Conservation (phyloP, 345 rosid genomes). For the Crucihimalaya himalaica region DNA sequence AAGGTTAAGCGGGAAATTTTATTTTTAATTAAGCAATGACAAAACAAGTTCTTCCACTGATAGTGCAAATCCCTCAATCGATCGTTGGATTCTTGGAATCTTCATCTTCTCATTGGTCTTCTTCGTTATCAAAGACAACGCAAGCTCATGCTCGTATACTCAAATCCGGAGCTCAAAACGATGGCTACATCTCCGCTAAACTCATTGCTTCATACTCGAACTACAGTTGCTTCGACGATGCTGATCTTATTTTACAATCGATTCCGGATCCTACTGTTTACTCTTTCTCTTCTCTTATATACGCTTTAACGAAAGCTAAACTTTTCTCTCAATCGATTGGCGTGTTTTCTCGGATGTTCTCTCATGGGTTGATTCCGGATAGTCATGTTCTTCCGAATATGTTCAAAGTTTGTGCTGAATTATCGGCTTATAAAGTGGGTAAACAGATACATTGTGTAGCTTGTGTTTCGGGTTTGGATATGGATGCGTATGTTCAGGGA, state of each 20-base stretch:
- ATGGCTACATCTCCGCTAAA: constrained; percentile 38
- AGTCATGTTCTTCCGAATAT: constrained; percentile 47
- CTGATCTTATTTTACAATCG: constrained; percentile 42
- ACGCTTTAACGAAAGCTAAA: constrained; percentile 41
- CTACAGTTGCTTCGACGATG: constrained; percentile 45
- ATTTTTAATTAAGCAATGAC: constrained; percentile 28
- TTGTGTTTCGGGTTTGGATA: constrained; percentile 40
- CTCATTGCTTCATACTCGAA: constrained; percentile 44
- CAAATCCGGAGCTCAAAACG: constrained; percentile 42
- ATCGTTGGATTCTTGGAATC: constrained; percentile 34
- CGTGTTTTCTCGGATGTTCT: constrained; percentile 48
- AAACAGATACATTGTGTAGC: constrained; percentile 42
- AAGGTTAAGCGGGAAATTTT: constrained; percentile 11
- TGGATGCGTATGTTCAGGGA: constrained; percentile 46
- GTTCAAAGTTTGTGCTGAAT: constrained; percentile 45
- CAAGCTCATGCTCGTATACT: constrained; percentile 45
- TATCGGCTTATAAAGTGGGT: constrained; percentile 39
- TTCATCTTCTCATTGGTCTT: constrained; percentile 20
- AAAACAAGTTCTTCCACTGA: constrained; percentile 38
- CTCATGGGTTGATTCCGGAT: constrained; percentile 46
- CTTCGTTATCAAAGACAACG: constrained; percentile 33
- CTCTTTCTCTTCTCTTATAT: constrained; percentile 50
- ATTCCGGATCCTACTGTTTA: constrained; percentile 35
- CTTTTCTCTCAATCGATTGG: constrained; percentile 40
- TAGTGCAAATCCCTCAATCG: constrained; percentile 39